Conservation (phyloP, 305 asterid genomes). For the Plantago coronopus region DNA sequence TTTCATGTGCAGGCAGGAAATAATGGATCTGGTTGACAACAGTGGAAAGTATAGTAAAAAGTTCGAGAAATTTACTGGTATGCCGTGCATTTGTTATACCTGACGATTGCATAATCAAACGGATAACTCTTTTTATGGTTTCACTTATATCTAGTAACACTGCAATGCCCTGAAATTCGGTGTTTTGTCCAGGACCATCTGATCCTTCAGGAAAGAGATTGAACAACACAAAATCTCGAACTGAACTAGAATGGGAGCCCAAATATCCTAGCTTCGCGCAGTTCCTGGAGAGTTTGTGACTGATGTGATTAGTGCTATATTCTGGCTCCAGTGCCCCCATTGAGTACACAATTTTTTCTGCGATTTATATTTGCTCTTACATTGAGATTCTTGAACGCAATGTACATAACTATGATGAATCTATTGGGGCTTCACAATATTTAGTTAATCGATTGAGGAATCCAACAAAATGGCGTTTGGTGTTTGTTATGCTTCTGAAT, state of each 20-base stretch:
- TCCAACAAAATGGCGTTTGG: no score
- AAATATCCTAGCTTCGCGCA: conserved; percentile 76
- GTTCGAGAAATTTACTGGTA: conserved; percentile 80
- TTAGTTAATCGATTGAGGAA: neutral
- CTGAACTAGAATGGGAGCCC: conserved; percentile 81
- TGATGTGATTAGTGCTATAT: neutral
- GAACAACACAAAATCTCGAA: conserved; percentile 67
- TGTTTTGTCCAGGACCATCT: conserved; percentile 50
- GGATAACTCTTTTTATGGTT: no score
- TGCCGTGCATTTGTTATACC: conserved; percentile 1
- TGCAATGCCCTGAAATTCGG: neutral
- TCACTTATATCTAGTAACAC: no score
- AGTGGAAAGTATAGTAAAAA: conserved; percentile 71
- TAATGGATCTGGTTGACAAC: conserved; percentile 68
- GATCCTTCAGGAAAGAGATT: conserved; percentile 78
- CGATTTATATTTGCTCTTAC: neutral
- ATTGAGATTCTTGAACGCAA: conserved; percentile 5
- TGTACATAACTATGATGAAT: neutral
- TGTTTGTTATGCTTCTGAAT: no score
- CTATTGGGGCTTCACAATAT: neutral
- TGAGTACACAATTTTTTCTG: conserved; percentile 3
- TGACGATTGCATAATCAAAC: conserved; percentile 1
- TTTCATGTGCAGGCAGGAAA: conserved; percentile 54
- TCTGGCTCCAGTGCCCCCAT: neutral
- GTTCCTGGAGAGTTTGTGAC: conserved; percentile 62